Evolutionary conservation across 129 eudicot genomes (phyloP).

Genomic region (Flaveria trinervia): DNA sequence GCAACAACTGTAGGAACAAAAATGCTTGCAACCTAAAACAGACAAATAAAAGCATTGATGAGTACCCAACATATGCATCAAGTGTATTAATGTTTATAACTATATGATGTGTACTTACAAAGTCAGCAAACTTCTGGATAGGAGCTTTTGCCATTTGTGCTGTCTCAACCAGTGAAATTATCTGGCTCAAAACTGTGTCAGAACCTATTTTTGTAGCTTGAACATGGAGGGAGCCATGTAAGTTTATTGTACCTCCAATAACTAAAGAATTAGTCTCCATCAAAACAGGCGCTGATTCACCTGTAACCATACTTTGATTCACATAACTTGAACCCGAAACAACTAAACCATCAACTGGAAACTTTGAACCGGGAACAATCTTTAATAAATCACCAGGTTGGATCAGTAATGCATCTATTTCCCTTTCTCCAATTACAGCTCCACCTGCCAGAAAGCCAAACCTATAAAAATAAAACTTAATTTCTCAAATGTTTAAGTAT

Average conservation of each 20-base stretch:
- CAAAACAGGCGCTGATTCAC: conserved; percentile 73
- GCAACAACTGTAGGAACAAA: conserved; percentile 80
- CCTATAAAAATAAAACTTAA: background rate
- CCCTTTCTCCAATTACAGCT: conserved; percentile 68
- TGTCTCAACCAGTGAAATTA: conserved; percentile 82
- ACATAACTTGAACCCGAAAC: conserved; percentile 89
- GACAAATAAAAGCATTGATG: conserved; percentile 12
- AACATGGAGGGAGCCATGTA: conserved; percentile 81
- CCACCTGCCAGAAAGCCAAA: conserved; percentile 55
- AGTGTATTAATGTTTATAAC: background rate
- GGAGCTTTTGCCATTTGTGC: conserved; percentile 99
- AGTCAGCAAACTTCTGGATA: conserved; percentile 86
- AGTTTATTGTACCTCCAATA: conserved; percentile 89
- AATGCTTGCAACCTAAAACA: conserved; percentile 80
- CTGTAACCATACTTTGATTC: conserved; percentile 95
- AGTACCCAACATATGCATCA: background rate
- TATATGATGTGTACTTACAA: conserved; percentile 49
- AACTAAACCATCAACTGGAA: conserved; percentile 84
- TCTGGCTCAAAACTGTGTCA: conserved; percentile 89
- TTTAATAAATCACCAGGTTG: conserved; percentile 78
- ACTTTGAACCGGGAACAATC: conserved; percentile 81
- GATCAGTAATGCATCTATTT: conserved; percentile 85
- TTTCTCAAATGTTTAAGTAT: background rate
- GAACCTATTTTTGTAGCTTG: conserved; percentile 90
- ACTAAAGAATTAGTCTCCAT: conserved; percentile 61